Evolutionary conservation across 768 basidiomycete species (phyloP).

Genomic region (Suillus brevipes): DNA sequence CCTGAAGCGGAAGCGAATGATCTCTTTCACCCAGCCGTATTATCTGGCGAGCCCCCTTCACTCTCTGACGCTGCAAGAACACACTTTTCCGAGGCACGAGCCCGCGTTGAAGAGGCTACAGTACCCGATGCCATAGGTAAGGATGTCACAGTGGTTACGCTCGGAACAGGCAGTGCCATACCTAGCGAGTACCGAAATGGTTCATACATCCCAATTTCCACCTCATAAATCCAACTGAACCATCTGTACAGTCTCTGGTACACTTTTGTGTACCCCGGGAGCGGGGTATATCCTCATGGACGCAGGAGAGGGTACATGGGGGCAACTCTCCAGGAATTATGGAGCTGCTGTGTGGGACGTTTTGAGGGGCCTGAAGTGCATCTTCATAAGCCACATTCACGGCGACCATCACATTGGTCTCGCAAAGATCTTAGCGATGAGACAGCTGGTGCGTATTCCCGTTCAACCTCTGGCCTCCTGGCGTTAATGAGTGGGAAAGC

Average conservation of each 20-base stretch:
- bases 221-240: not conserved
- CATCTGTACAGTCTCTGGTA: constrained; percentile 61
- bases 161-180: constrained; percentile 88
- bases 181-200: constrained; percentile 89
- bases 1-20: not conserved
- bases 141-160: constrained; percentile 67
- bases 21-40: not conserved
- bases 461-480: not conserved
- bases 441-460: constrained; percentile 54
- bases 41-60: not conserved
- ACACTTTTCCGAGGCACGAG: constrained; percentile 42
- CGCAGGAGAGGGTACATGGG: constrained; percentile 90
- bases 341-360: constrained; percentile 62
- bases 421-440: constrained; percentile 67
- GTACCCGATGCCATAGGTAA: constrained; percentile 44
- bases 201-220: constrained; percentile 31
- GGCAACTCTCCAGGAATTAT: constrained; percentile 79
- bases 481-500: constrained; percentile 40
- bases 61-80: constrained; percentile 26
- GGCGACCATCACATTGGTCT: constrained; percentile 92
- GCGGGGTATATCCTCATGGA: constrained; percentile 82
- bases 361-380: constrained; percentile 67
- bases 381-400: constrained; percentile 90
- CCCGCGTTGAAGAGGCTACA: constrained; percentile 24
- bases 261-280: constrained; percentile 71